Conservation (phyloP, 2,329 filamentous ascomycete genomes). For the Cercospora sesami region DNA sequence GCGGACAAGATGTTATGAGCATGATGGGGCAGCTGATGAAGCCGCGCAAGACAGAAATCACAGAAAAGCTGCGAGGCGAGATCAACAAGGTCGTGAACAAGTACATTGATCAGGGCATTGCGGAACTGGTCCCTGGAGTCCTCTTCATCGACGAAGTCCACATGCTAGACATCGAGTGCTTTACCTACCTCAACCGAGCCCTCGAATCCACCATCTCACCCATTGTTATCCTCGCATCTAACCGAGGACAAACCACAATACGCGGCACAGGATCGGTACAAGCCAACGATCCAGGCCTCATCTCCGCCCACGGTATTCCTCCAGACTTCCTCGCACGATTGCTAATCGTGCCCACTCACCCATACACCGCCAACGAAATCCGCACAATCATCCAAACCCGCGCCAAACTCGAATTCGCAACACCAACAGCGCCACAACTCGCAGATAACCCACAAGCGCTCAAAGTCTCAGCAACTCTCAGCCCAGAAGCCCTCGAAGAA, state of each 20-base stretch:
- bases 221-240: slow-evolving; percentile 95
- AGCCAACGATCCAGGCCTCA: slow-evolving; percentile 65
- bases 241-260: slow-evolving; percentile 90
- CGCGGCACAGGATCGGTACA: slow-evolving; percentile 61
- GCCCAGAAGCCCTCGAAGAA: slow-evolving; percentile 80
- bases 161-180: slow-evolving; percentile 99
- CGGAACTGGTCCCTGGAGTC: slow-evolving; percentile 95
- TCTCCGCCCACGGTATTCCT: slow-evolving; percentile 87
- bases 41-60: slow-evolving; percentile 99
- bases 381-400: slow-evolving; percentile 86
- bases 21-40: slow-evolving; percentile 99
- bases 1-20: slow-evolving; percentile 99
- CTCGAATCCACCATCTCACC: slow-evolving; percentile 92
- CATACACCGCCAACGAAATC: slow-evolving; percentile 86
- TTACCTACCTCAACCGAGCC: slow-evolving; percentile 98
- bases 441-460: slow-evolving; percentile 45
- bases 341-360: slow-evolving; percentile 91
- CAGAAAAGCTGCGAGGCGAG: slow-evolving; percentile 89
- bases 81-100: slow-evolving; percentile 99
- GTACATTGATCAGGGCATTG: slow-evolving; percentile 97
- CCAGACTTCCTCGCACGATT: slow-evolving; percentile 90
- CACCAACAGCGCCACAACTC: slow-evolving; percentile 38
- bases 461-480: slow-evolving; percentile 77
- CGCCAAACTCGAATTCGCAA: slow-evolving; percentile 50
- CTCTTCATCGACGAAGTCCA: slow-evolving; percentile 99